These are phyloP conservation scores for apple (Malus domestica) DNA, from an alignment of 306 rosid genomes.

Conservation along the genomic window ASM211411v1 NC_041790.1:743501-744000, in stretches of 20 bases:
- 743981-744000: too few species aligned
- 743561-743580: slow-evolving; percentile 96
- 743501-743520: slow-evolving; percentile 85
- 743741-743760: neutral
- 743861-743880: slow-evolving; percentile 91
- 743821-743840: slow-evolving; percentile 92
- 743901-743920: slow-evolving; percentile 71
- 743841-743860: slow-evolving; percentile 86
- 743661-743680: slow-evolving; percentile 57
- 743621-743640: slow-evolving; percentile 72
- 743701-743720: neutral
- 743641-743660: slow-evolving; percentile 58
- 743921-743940: slow-evolving; percentile 61
- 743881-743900: slow-evolving; percentile 76
- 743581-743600: slow-evolving; percentile 77
- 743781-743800: slow-evolving; percentile 40
- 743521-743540: slow-evolving; percentile 94
- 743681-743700: neutral
- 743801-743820: slow-evolving; percentile 36
- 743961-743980: too few species aligned
- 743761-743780: slow-evolving; percentile 22
- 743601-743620: slow-evolving; percentile 84
- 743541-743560: slow-evolving; percentile 88
- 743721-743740: neutral
- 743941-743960: slow-evolving; percentile 47